A percentile compares a stretch with the other conserved stretches of the same genome.
These are phyloP conservation scores for Chlorella variabilis DNA, from an alignment of 163 green algal species.

Conservation along the genomic window DNA sequence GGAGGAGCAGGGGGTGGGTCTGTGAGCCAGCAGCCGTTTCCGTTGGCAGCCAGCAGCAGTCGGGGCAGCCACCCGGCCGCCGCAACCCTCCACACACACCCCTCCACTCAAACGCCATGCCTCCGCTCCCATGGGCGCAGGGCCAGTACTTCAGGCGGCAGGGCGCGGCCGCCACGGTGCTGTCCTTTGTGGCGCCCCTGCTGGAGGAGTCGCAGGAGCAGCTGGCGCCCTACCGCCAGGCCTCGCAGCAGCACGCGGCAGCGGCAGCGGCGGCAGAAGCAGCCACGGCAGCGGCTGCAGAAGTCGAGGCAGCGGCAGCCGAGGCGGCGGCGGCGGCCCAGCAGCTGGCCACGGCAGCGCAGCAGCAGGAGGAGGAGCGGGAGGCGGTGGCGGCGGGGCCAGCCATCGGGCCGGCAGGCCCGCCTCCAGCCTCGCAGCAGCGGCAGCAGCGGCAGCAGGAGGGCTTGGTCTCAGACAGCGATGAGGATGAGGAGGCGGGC, in stretches of 20 bases:
- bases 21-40: too few species aligned
- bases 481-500: background rate
- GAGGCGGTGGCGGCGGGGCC: background rate
- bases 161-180: slow-evolving; percentile 11
- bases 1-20: too few species aligned
- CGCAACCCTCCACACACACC: too few species aligned
- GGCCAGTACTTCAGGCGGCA: slow-evolving; percentile 37
- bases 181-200: slow-evolving; percentile 45
- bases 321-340: background rate
- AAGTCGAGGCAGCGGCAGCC: background rate
- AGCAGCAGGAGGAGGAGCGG: background rate
- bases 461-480: background rate
- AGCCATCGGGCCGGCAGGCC: background rate
- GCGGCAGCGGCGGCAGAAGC: background rate
- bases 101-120: too few species aligned
- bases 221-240: slow-evolving; percentile 23
- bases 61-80: too few species aligned
- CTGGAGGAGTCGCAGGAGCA: slow-evolving; percentile 36
- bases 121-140: background rate
- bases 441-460: background rate
- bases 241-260: background rate
- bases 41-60: too few species aligned
- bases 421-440: background rate
- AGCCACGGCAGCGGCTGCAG: background rate
- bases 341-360: background rate